Percentiles rank a stretch among this genome's conserved stretches.
Evolutionary conservation across 805 yeast genomes (phyloP).

Genomic region (Starmerella potacharoeniae): DNA sequence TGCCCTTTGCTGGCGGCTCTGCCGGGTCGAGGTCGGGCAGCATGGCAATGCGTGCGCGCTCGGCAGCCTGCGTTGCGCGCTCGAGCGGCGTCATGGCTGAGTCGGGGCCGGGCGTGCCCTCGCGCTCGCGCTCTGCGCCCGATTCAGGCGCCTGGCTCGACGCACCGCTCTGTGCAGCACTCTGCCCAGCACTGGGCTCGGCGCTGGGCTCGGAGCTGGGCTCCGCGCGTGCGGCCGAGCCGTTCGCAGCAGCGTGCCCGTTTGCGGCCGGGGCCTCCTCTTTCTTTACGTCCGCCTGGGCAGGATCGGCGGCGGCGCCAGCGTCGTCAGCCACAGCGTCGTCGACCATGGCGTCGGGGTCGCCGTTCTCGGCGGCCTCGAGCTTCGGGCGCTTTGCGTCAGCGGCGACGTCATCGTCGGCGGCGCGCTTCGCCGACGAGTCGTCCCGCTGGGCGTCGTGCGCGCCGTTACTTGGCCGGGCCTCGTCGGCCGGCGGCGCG

Average conservation of each 20-base stretch:
- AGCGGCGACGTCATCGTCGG: not conserved
- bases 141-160: not conserved
- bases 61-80: slow-evolving; percentile 22
- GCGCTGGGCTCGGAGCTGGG: not conserved
- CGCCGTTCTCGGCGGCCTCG: not conserved
- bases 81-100: slow-evolving; percentile 20
- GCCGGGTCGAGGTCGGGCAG: slow-evolving; percentile 24
- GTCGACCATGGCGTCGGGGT: not conserved
- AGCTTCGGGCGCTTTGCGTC: slow-evolving; percentile 8
- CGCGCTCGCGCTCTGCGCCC: not conserved
- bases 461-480: not conserved
- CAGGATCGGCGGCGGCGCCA: not conserved
- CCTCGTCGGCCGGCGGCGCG: not conserved
- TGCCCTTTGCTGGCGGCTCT: slow-evolving; percentile 19
- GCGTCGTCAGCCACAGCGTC: not conserved
- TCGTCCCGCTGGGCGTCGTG: not conserved
- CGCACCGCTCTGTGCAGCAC: not conserved
- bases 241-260: not conserved
- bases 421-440: slow-evolving; percentile 1
- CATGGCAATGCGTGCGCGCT: slow-evolving; percentile 14
- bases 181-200: not conserved
- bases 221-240: not conserved
- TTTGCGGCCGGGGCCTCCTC: slow-evolving; percentile 12
- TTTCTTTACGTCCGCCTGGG: not conserved
- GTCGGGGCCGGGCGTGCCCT: slow-evolving; percentile 1